A percentile compares a stretch with the other conserved stretches of the same genome.
Conservation (phyloP, 495 filamentous ascomycete genomes). For the Hypoxylon fuscum region DNA sequence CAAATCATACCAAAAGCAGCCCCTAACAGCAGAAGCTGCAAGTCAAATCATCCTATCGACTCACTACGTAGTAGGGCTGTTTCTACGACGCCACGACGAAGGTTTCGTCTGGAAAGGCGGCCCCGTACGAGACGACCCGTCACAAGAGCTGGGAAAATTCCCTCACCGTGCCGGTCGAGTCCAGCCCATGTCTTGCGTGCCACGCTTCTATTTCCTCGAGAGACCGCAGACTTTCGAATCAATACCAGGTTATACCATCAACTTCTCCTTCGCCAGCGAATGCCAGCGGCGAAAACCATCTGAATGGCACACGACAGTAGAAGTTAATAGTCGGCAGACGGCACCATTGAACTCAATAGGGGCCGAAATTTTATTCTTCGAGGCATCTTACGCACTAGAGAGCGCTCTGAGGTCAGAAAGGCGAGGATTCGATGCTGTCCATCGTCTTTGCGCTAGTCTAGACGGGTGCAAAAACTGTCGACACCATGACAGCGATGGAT, state of each 20-base stretch:
- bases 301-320: conserved; percentile 43
- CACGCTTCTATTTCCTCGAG: conserved; percentile 52
- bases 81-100: conserved; percentile 54
- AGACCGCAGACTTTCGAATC: conserved; percentile 53
- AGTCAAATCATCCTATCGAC: conserved; percentile 54
- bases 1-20: conserved; percentile 56
- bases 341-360: conserved; percentile 51
- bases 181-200: conserved; percentile 50
- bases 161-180: conserved; percentile 44
- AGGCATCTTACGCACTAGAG: conserved; percentile 48
- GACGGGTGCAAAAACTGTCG: conserved; percentile 41
- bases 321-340: conserved; percentile 50
- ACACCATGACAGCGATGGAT: conserved; percentile 46
- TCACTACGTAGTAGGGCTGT: conserved; percentile 57
- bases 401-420: conserved; percentile 47
- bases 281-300: conserved; percentile 44
- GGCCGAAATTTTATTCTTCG: conserved; percentile 53
- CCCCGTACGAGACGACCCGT: conserved; percentile 45
- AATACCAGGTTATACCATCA: conserved; percentile 54
- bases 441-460: conserved; percentile 35
- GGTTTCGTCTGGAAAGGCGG: conserved; percentile 54
- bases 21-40: conserved; percentile 49
- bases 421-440: conserved; percentile 43
- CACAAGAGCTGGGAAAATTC: conserved; percentile 42
- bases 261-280: conserved; percentile 50